phyloP scores from a whole-genome alignment of 768 basidiomycete genomes.

The Russula lepida region DNA sequence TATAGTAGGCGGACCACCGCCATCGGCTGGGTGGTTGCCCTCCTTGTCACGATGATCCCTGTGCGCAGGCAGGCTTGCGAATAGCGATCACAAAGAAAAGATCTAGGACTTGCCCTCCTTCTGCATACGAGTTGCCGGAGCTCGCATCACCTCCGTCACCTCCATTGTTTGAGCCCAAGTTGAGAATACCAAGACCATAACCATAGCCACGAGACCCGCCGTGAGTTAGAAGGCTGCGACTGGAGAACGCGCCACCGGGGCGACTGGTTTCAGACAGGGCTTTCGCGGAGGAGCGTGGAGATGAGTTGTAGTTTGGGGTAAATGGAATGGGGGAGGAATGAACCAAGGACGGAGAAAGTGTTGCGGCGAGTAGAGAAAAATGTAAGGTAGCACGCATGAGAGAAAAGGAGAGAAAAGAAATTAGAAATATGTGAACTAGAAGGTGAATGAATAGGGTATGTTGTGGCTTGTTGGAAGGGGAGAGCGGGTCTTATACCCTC shows the following conservation, averaged over 20 bases:
- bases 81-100: neutral
- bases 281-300: constrained; percentile 5
- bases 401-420: constrained; percentile 3
- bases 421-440: constrained; percentile 10
- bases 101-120: constrained; percentile 7
- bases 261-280: constrained; percentile 10
- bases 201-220: constrained; percentile 8
- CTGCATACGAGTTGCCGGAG: constrained; percentile 15
- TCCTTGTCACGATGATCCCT: neutral
- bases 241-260: constrained; percentile 15
- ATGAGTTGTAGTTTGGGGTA: constrained; percentile 8
- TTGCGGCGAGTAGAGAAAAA: constrained; percentile 20
- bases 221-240: constrained; percentile 4
- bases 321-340: constrained; percentile 20
- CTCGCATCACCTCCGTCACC: constrained; percentile 21
- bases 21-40: neutral
- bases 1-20: constrained; percentile 1
- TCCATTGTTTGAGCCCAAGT: constrained; percentile 11
- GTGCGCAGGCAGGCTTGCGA: neutral
- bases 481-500: constrained; percentile 11
- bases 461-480: constrained; percentile 1
- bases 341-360: constrained; percentile 21
- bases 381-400: constrained; percentile 19
- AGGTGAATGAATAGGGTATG: neutral
- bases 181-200: constrained; percentile 18